Evolutionary conservation across 2,329 filamentous ascomycete genomes (phyloP).

Genomic region (Tympanopsis confertula): DNA sequence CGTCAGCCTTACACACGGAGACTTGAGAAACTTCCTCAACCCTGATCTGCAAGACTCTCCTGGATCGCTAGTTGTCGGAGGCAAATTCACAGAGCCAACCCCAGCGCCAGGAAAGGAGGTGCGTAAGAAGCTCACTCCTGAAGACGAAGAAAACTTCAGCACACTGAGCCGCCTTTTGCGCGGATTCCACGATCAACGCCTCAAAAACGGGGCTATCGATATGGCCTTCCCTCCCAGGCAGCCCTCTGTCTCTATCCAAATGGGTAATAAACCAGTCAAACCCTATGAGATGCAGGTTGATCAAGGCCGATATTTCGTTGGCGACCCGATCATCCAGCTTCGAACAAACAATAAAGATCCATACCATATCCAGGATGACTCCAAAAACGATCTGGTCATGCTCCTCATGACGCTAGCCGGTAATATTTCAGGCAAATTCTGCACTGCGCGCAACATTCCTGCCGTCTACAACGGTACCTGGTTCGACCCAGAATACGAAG

Average conservation of each 20-base stretch:
- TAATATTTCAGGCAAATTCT: slow-evolving; percentile 36
- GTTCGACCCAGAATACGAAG: slow-evolving; percentile 24
- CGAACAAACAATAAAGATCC: slow-evolving; percentile 13
- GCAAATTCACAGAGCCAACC: not conserved
- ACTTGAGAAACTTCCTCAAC: slow-evolving; percentile 22
- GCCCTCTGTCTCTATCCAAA: slow-evolving; percentile 8
- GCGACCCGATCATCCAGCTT: slow-evolving; percentile 27
- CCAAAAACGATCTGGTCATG: slow-evolving; percentile 23
- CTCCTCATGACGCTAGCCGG: slow-evolving; percentile 44
- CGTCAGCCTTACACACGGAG: slow-evolving; percentile 33
- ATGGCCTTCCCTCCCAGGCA: slow-evolving; percentile 8
- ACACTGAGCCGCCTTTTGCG: slow-evolving; percentile 23
- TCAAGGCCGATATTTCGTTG: slow-evolving; percentile 10
- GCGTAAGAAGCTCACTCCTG: not conserved
- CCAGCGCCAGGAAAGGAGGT: not conserved
- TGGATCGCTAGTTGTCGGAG: not conserved
- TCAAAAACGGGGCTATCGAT: slow-evolving; percentile 24
- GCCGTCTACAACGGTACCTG: slow-evolving; percentile 31
- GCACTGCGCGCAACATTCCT: slow-evolving; percentile 35
- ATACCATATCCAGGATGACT: slow-evolving; percentile 21
- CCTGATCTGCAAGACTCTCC: slow-evolving; percentile 8
- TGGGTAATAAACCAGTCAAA: slow-evolving; percentile 7
- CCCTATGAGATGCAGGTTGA: not conserved
- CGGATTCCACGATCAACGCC: slow-evolving; percentile 19
- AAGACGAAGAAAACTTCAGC: slow-evolving; percentile 17